Percentiles rank a stretch among this genome's conserved stretches.
Evolutionary conservation across 1,284 basidiomycete genomes (phyloP).

Genomic region (Rhodotorula sp.): DNA sequence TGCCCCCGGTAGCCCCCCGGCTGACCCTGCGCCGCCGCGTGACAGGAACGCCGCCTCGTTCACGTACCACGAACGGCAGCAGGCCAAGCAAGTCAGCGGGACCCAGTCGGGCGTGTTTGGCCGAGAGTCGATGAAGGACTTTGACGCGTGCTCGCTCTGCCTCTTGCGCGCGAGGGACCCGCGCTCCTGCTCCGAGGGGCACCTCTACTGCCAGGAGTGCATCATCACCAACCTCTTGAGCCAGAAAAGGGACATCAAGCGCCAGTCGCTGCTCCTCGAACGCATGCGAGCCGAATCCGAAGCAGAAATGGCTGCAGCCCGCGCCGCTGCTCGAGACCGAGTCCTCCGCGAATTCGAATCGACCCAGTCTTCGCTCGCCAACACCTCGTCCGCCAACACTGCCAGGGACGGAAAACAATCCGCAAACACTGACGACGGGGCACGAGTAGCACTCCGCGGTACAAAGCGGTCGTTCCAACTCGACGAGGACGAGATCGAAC

Average conservation of each 20-base stretch:
- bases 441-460: conserved; percentile 21
- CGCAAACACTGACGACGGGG: conserved; percentile 12
- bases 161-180: conserved; percentile 64
- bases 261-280: conserved; percentile 73
- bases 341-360: conserved; percentile 83
- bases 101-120: conserved; percentile 55
- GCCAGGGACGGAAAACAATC: conserved; percentile 11
- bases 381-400: conserved; percentile 19
- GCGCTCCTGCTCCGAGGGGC: conserved; percentile 75
- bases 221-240: conserved; percentile 54
- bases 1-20: background rate
- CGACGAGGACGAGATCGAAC: conserved; percentile 67
- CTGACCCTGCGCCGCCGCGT: background rate
- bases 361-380: conserved; percentile 66
- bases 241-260: conserved; percentile 87
- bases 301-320: conserved; percentile 64
- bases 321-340: conserved; percentile 73
- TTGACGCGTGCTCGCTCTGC: conserved; percentile 40
- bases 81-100: conserved; percentile 67
- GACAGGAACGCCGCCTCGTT: conserved; percentile 51
- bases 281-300: conserved; percentile 71
- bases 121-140: conserved; percentile 35
- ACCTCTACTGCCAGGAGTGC: conserved; percentile 70
- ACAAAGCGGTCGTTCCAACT: conserved; percentile 68
- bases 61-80: conserved; percentile 80